A percentile compares a stretch with the other conserved stretches of the same genome.
These are phyloP conservation scores for Trichosporon asahii DNA, from an alignment of 1,284 basidiomycete species.

Conservation along the genomic window DNA sequence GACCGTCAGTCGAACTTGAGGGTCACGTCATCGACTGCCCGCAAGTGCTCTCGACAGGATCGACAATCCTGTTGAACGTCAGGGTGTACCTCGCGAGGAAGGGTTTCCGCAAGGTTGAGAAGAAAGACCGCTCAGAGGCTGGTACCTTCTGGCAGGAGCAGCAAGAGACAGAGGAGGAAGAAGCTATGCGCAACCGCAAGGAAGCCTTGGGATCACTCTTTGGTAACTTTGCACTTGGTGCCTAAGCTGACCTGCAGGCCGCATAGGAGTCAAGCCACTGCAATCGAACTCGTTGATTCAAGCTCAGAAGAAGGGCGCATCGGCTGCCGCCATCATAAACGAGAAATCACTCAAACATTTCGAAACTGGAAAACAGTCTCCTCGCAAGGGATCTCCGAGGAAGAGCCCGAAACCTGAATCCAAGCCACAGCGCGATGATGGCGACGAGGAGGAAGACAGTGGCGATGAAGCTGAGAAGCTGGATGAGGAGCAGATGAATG, in stretches of 20 bases:
- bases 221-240: conserved; percentile 28
- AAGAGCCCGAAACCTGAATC: conserved; percentile 22
- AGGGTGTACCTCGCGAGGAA: conserved; percentile 45
- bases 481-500: conserved; percentile 62
- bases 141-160: conserved; percentile 50
- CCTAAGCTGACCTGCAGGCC: conserved; percentile 29
- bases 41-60: conserved; percentile 38
- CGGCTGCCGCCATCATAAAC: conserved; percentile 35
- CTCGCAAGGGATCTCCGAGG: conserved; percentile 1
- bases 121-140: conserved; percentile 31
- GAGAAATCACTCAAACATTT: conserved; percentile 40
- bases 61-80: conserved; percentile 49
- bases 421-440: conserved; percentile 52
- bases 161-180: conserved; percentile 48
- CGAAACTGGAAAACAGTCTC: conserved; percentile 6
- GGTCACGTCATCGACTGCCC: conserved; percentile 51
- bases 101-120: conserved; percentile 43
- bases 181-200: conserved; percentile 49
- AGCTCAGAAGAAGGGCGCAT: conserved; percentile 47
- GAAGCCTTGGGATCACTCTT: conserved; percentile 47
- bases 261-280: conserved; percentile 48
- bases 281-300: conserved; percentile 44
- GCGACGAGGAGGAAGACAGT: conserved; percentile 56
- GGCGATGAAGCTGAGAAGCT: conserved; percentile 64
- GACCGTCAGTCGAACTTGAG: conserved; percentile 35